Evolutionary conservation across 2,329 filamentous ascomycete genomes (phyloP).

Genomic region (Exophiala bonariae): DNA sequence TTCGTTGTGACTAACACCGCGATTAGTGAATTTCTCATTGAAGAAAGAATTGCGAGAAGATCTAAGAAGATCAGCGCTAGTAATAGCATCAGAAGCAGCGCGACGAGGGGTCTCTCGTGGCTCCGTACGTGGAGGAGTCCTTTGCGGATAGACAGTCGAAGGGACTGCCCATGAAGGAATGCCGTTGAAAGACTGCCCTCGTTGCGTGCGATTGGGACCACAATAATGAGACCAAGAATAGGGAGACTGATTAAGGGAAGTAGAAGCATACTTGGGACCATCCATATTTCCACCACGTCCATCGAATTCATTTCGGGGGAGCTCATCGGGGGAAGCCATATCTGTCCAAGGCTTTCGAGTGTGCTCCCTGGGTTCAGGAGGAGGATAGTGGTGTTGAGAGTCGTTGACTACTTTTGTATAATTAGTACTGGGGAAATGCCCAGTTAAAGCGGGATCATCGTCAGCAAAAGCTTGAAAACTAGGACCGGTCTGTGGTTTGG

Average conservation of each 20-base stretch:
- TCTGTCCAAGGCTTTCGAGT: slow-evolving; percentile 21
- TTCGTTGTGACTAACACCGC: slow-evolving; percentile 15
- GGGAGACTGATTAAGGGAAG: slow-evolving; percentile 2
- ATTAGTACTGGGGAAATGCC: slow-evolving; percentile 26
- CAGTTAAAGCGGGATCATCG: slow-evolving; percentile 22
- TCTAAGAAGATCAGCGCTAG: background rate
- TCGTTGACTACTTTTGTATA: slow-evolving; percentile 26
- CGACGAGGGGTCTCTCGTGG: background rate
- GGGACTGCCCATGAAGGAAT: slow-evolving; percentile 31
- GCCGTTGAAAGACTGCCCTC: slow-evolving; percentile 19
- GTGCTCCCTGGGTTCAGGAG: slow-evolving; percentile 23
- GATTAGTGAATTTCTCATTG: slow-evolving; percentile 11
- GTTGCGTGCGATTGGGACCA: slow-evolving; percentile 1
- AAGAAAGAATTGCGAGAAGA: background rate
- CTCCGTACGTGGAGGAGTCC: slow-evolving; percentile 10
- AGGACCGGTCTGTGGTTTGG: slow-evolving; percentile 7
- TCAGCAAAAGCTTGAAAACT: slow-evolving; percentile 8
- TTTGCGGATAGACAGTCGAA: slow-evolving; percentile 27
- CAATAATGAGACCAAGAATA: slow-evolving; percentile 10
- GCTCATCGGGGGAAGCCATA: slow-evolving; percentile 17
- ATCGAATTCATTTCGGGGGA: slow-evolving; percentile 5
- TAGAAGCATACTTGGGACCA: slow-evolving; percentile 24
- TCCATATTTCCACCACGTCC: slow-evolving; percentile 13
- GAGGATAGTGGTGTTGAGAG: slow-evolving; percentile 23
- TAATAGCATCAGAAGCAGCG: background rate